phyloP scores from a whole-genome alignment of 2,329 filamentous ascomycete genomes.

The Trichoderma brevicompactum region DNA sequence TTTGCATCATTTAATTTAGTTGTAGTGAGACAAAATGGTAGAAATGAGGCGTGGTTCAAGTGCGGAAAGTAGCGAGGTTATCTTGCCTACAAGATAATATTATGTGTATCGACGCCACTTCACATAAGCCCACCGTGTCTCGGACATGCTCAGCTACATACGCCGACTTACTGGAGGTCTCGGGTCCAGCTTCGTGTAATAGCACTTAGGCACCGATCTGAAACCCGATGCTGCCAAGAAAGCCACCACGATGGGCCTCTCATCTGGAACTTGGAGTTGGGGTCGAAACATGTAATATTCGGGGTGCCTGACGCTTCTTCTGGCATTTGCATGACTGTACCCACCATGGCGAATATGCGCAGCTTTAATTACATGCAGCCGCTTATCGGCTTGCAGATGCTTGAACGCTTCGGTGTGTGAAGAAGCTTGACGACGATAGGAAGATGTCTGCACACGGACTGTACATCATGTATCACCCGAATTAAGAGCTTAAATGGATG shows the following conservation, averaged over 20 bases:
- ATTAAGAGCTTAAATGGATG: background rate
- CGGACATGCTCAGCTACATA: background rate
- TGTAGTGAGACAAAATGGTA: background rate
- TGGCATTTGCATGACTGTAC: slow-evolving; percentile 13
- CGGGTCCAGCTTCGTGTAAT: background rate
- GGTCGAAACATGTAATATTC: background rate
- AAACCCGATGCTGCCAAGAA: background rate
- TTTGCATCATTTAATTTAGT: too few relatives aligned
- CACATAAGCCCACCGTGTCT: background rate
- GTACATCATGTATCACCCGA: background rate
- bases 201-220: background rate
- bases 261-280: background rate
- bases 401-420: background rate
- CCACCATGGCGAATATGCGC: background rate
- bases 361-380: background rate
- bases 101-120: background rate
- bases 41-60: background rate
- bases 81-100: background rate
- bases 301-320: background rate
- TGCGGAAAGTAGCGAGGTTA: background rate
- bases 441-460: too few relatives aligned
- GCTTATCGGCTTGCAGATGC: background rate
- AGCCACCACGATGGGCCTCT: background rate
- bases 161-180: background rate
- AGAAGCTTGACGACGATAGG: background rate